Base-by-base conservation (phyloP, 345 rosid genomes). In the Salix dunnii region DNA sequence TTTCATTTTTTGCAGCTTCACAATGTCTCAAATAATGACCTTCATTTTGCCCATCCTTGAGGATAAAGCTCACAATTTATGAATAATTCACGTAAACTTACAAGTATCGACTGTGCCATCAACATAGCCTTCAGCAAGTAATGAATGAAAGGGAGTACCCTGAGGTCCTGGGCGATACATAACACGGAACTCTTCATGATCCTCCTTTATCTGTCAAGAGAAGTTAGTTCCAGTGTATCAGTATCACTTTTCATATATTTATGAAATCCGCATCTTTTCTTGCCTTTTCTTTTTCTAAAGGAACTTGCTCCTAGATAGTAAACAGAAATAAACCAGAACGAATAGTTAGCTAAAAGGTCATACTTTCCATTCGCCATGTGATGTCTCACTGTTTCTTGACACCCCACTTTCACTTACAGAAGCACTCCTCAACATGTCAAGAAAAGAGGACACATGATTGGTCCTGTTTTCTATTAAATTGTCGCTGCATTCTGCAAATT, bases 151-250 rank as follows among this genome's bases (percentile, higher is more conserved):
- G 4, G 95, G 97, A 78, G 89, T 88, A 58, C 97, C 98, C 74
- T 88, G 81, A 48, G 88, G 90, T 85, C 99, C 99, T 88, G 89
- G 91, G 42, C 91, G 93, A 76, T 94, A 94, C 99, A 96, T 94
- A 63, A 96, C 97, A 49, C 97, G 92, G 68, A 83, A 90, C 77
- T 92, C 97, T 84, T 92, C 94, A 74, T 74, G 86, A 53, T 92
- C 93, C 21, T 89, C 93, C 86, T 93, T 90, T 69, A 94, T 77
- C 99, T 96, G 83, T 76, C 64, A 74, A 71, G 64, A 81, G 35
- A 71, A 55, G 46, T 36, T 43, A n/a, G 68, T 61, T 35, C 60
- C 77, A 67, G 31, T 53, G 35, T 20, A 55, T 70, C 77, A 74
- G 35, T 20, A 48, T 33, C 46, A 42, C 46, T 42, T 42, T 42